phyloP scores from a whole-genome alignment of 495 filamentous ascomycete species.

The Penicillium chermesinum region DNA sequence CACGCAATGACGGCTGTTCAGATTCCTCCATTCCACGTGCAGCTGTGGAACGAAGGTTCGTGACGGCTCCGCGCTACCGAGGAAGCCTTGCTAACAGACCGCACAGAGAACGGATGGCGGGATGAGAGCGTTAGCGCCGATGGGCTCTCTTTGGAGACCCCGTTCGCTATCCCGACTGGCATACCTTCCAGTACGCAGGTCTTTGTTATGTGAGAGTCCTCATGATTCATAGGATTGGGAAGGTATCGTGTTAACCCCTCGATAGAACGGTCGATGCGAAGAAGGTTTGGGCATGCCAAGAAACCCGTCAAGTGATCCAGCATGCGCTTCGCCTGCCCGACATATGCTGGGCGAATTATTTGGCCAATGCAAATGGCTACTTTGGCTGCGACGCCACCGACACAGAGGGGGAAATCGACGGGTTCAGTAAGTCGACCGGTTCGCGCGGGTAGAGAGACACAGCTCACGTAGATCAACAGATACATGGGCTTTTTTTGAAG shows the following conservation, averaged over 20 bases:
- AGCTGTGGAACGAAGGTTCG: neutral
- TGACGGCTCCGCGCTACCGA: neutral
- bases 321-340: constrained; percentile 4
- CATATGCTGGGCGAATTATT: neutral
- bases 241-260: neutral
- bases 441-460: neutral
- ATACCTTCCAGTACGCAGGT: neutral
- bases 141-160: neutral
- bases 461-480: constrained; percentile 1
- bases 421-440: constrained; percentile 8
- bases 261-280: neutral
- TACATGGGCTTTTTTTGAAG: constrained; percentile 15
- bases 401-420: neutral
- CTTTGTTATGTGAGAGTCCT: neutral
- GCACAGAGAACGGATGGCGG: neutral
- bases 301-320: neutral
- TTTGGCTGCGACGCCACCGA: constrained; percentile 15
- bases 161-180: neutral
- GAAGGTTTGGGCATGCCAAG: neutral
- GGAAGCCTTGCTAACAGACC: neutral
- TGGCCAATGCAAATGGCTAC: constrained; percentile 11
- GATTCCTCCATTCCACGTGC: neutral
- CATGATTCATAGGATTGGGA: neutral
- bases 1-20: neutral
- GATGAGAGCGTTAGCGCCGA: neutral